phyloP scores from a whole-genome alignment of 2,329 filamentous ascomycete species.

The Zasmidium angulare region DNA sequence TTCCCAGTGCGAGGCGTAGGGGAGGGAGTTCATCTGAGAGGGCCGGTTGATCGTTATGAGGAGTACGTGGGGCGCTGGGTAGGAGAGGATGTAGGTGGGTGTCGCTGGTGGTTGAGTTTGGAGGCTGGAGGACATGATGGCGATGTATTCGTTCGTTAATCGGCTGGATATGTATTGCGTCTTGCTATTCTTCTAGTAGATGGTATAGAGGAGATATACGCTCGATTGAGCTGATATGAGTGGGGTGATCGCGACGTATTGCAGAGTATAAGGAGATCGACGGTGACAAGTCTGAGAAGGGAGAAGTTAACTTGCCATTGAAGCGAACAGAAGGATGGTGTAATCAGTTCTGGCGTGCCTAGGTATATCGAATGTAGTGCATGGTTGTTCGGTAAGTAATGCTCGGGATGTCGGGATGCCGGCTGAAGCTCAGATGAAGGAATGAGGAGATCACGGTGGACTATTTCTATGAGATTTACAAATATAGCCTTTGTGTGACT shows the following conservation, averaged over 20 bases:
- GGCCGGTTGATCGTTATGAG: slow-evolving; percentile 56
- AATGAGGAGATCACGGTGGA: neutral
- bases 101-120: slow-evolving; percentile 24
- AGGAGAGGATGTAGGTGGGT: slow-evolving; percentile 39
- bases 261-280: too few species aligned
- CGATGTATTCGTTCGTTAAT: neutral
- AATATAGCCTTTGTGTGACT: neutral
- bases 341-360: neutral
- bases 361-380: neutral
- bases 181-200: neutral
- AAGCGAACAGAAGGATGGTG: neutral
- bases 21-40: slow-evolving; percentile 49
- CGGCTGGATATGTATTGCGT: neutral
- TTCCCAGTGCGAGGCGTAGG: slow-evolving; percentile 48
- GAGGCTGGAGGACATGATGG: slow-evolving; percentile 19
- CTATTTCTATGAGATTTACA: too few species aligned
- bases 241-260: too few species aligned
- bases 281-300: neutral
- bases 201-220: neutral
- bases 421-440: neutral
- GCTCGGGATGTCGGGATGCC: neutral
- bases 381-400: neutral
- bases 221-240: too few species aligned
- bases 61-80: slow-evolving; percentile 49
- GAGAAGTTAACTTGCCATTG: neutral